phyloP scores from a whole-genome alignment of 164 flowering plant species.

The Aristolochia fimbriata region DNA sequence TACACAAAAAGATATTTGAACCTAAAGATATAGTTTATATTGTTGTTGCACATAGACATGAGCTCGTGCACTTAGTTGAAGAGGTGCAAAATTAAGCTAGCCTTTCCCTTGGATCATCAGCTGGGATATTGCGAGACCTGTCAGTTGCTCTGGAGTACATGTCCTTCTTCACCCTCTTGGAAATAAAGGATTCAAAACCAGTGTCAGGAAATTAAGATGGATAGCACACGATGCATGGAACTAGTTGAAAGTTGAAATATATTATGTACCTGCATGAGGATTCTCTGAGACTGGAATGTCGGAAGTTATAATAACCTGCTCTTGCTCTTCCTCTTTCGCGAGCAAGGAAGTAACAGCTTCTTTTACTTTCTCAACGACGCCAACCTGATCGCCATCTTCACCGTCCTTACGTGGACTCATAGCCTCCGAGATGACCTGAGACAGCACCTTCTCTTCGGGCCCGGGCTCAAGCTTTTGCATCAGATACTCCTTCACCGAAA shows the following conservation, averaged over 20 bases:
- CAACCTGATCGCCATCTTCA: conserved; percentile 16
- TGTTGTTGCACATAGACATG: too few species aligned
- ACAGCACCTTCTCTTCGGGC: conserved; percentile 70
- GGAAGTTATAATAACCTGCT: conserved; percentile 1
- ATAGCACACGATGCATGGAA: too few species aligned
- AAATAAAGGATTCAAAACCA: too few species aligned
- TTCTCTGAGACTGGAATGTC: neutral
- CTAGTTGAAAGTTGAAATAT: too few species aligned
- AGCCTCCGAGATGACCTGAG: conserved; percentile 54
- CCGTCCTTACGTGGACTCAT: conserved; percentile 40
- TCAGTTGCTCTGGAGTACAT: too few species aligned
- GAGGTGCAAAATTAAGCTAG: too few species aligned
- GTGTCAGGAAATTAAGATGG: conserved; percentile 10
- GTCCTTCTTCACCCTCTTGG: too few species aligned
- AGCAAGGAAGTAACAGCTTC: conserved; percentile 50
- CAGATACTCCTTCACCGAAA: conserved; percentile 66
- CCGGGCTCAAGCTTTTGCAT: conserved; percentile 64
- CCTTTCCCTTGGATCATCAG: too few species aligned
- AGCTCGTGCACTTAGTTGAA: too few species aligned
- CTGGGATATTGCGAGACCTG: too few species aligned
- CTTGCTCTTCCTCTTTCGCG: conserved; percentile 18
- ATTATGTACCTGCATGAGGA: neutral
- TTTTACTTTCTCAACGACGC: conserved; percentile 50
- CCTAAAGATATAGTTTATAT: too few species aligned
- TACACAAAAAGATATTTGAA: too few species aligned